Evolutionary conservation across 1,284 basidiomycete genomes (phyloP), one percentile per base, ranked within the genome.

Genomic region (Pterula multifida): DNA sequence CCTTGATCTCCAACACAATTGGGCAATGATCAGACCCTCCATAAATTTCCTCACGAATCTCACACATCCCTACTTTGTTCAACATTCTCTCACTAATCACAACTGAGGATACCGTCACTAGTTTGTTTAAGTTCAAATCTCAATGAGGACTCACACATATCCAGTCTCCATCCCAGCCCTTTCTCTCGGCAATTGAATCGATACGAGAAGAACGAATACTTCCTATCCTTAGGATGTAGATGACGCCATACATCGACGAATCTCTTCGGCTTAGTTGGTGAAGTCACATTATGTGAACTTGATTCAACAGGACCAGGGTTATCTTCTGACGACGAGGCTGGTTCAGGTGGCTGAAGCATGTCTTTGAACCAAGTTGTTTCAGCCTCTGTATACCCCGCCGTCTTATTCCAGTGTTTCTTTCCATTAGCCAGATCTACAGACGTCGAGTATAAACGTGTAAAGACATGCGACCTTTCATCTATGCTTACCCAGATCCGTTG

Each of bases 201-300:
- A 63, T 88, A 92, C 3, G 84, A 85, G 55, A 87, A 93, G 63
- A 92, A 94, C 0, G 85, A 88, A 63, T 86, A 94, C 56, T 89
- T 81, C 17, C 65, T 67, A 23, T 72, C 66, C 26, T 78, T 72
- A 1, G 88, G 87, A 61, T 93, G 81, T n/a, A 72, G 63, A 25
- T 76, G 66, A 49, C 91, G 74, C 90, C 90, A 94, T 24, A 90
- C 68, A 57, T 94, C 90, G 48, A 89, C 70, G 51, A 92, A 85
- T 56, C 75, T 78, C 50, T 61, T 58, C 4, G 63, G 61, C 2
- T 59, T 62, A 3, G 60, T 65, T 17, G 61, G 50, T 9, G 28
- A 32, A 6, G 15, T 32, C 28, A 32, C 28, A 6, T 32, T 32
- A 6, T 32, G 6, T 32, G 28, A 6, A 32, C 6, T 15, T 15